Conservation (phyloP, 306 rosid species). For the Vachellia collinsii region DNA sequence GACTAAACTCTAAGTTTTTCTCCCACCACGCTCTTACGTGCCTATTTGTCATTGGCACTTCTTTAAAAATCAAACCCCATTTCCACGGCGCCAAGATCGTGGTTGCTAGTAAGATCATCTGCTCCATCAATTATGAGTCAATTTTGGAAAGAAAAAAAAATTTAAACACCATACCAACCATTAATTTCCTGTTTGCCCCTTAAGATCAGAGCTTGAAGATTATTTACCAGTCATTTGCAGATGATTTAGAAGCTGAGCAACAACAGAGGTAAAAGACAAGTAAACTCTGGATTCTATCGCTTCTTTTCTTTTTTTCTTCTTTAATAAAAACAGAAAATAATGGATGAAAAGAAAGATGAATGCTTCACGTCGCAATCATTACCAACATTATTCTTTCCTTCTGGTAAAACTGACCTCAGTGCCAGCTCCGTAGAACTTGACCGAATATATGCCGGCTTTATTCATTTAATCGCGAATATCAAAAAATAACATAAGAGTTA, state of each 20-base stretch:
- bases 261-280: conserved; percentile 1
- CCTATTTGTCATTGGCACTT: not conserved
- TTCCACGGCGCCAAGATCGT: conserved; percentile 25
- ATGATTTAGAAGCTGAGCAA: not conserved
- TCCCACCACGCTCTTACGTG: not conserved
- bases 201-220: not conserved
- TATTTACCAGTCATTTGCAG: not conserved
- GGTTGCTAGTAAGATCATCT: not conserved
- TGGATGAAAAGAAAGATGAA: conserved; percentile 39
- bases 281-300: not conserved
- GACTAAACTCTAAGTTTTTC: not conserved
- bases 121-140: not conserved
- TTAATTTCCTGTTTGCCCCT: not conserved
- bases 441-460: conserved; percentile 49
- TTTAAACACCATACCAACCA: too few relatives aligned
- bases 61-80: conserved; percentile 24
- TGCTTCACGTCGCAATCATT: conserved; percentile 75
- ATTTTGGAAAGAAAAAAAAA: too few relatives aligned
- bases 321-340: not conserved
- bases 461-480: conserved; percentile 42
- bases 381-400: conserved; percentile 56
- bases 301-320: not conserved
- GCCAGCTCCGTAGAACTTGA: conserved; percentile 50
- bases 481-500: conserved; percentile 34
- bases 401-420: conserved; percentile 55